Percentiles rank a stretch among this genome's conserved stretches.
Evolutionary conservation across 345 rosid genomes (phyloP).

Genomic region (Diplotaxis tenuifolia): DNA sequence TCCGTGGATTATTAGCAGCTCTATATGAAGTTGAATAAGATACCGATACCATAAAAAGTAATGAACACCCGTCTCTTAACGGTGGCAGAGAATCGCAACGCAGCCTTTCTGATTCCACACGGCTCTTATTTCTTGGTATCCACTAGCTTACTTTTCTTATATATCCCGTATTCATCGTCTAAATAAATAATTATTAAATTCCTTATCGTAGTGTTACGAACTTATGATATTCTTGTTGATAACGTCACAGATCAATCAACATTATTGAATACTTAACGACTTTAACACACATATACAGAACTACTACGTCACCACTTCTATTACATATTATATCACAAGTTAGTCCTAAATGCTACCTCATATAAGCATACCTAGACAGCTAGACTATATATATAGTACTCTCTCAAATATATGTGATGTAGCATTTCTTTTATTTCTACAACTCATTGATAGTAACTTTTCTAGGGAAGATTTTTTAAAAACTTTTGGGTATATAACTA

Average conservation of each 20-base stretch:
- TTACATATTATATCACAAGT: not conserved
- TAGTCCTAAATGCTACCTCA: not conserved
- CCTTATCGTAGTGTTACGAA: constrained; percentile 4
- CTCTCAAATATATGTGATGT: too few species aligned
- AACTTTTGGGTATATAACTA: too few species aligned
- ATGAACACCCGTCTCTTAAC: constrained; percentile 37
- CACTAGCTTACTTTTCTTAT: constrained; percentile 24
- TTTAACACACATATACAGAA: not conserved
- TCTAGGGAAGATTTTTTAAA: too few species aligned
- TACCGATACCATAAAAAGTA: not conserved
- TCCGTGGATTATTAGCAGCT: not conserved
- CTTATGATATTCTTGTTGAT: constrained; percentile 25
- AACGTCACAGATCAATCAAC: constrained; percentile 27
- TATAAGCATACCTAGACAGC: too few species aligned
- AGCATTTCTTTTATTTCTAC: too few species aligned
- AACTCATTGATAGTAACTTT: too few species aligned
- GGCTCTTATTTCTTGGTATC: constrained; percentile 25
- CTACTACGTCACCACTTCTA: constrained; percentile 10
- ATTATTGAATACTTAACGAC: constrained; percentile 6
- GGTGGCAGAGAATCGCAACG: constrained; percentile 34
- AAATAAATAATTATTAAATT: constrained; percentile 2
- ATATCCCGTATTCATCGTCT: not conserved
- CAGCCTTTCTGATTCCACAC: constrained; percentile 39
- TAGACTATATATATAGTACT: too few species aligned
- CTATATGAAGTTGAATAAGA: constrained; percentile 10